Evolutionary conservation across 2,329 filamentous ascomycete genomes (phyloP), one percentile per base, ranked within the genome.

Genomic region (Claviceps sorghi): DNA sequence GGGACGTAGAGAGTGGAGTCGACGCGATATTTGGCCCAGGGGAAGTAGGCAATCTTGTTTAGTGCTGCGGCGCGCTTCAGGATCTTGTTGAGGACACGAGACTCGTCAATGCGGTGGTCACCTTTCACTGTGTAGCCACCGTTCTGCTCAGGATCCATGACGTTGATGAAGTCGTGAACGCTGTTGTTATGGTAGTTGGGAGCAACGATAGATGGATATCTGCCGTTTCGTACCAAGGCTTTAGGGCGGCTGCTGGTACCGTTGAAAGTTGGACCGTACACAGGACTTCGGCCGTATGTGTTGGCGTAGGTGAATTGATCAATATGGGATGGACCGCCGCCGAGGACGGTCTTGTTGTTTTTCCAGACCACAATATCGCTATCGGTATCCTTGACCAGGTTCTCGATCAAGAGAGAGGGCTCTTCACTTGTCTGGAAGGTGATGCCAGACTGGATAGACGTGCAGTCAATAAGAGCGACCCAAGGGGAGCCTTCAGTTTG

Each of bases 351-450:
- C 2, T 9, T 58, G 21, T 21, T 19, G 7, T 40, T 22, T 10
- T 13, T 41, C 47, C 47, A 49, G 4, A 64, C 66, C 30, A 72
- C 56, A 54, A 67, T 60, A 13, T 65, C 65, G 52, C 58, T 58
- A 3, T 17, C 22, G 32, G 64, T 69, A 53, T 72, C 68, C 54
- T 71, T 71, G 57, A 54, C 61, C 13, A 72, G 59, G 55, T 72
- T 73, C 49, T 72, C 69, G 21, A 72, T 69, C 9, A 72, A 44
- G 56, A 71, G 69, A 5, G 67, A 71, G 9, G 70, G 69, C 44
- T 58, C 64, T 21, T 54, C 59, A 2, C 58, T 65, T 17, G 68
- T 71, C 22, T 59, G 55, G 30, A 72, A 65, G 0, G 67, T 69
- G 15, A 68, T 60, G 8, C 71, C 71, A 0, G 70, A 72, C 54